Base-by-base conservation (phyloP, 2,329 filamentous ascomycete genomes). In the Mollisiaceae sp. region DNA sequence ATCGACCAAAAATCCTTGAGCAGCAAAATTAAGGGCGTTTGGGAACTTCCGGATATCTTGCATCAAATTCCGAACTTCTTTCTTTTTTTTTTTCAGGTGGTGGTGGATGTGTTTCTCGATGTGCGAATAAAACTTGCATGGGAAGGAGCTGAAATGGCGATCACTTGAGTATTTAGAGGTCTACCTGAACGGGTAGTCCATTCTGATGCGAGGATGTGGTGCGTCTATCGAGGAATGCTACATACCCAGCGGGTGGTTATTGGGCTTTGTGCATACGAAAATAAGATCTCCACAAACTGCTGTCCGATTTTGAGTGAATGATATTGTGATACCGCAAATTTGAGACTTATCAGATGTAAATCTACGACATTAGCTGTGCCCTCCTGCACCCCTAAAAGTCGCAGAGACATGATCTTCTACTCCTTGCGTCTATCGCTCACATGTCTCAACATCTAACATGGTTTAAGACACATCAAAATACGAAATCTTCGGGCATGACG, bases 1-100 rank as follows among this genome's bases (percentile, higher is more conserved):
- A 72, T 71, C 67, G 65, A 69, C 72, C 79, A 82, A 83, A 83
- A 80, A 81, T 81, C 82, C 79, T 82, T 82, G 79, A 81, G 81
- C 83, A 82, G 81, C 83, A 82, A 79, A 73, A 71, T 67, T 78
- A 79, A 79, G 78, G 87, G 89, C 89, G 89, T 90, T 91, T 88
- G 85, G 85, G 86, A 70, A 68, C 84, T 83, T 89, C 90, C 89
- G 90, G 90, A 92, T 92, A 91, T 91, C 89, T 91, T 86, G 88
- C 89, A 90, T 88, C 82, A 84, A 81, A 81, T 79, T 76, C 76
- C 79, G 61, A 65, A 82, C 79, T 78, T 81, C 80, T 72, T 74
- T 82, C 67, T 60, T 62, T 67, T 71, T 69, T 63, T 70, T 67
- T 65, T 65, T 63, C 65, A 70, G 65, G 70, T 63, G 56, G 60